Evolutionary conservation across 1,139 yeast genomes (phyloP), one percentile per base, ranked within the genome.

Genomic region (Pichia sp.): DNA sequence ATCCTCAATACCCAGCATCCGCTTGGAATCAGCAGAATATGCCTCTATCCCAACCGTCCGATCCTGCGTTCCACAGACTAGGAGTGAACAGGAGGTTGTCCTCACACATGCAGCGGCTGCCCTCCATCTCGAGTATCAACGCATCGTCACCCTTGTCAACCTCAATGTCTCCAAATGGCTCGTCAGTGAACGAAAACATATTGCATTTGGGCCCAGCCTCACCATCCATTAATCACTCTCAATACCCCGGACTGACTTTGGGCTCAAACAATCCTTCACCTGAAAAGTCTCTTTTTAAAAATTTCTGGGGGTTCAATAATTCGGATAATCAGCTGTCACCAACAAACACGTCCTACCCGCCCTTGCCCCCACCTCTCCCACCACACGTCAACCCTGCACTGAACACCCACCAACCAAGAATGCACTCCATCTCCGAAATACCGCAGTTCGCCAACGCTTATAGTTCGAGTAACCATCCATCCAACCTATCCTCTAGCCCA

Each of bases 31-130:
- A 23, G 40, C 46, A 48, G 36, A 55, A 55, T 10, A n/a, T 44
- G 11, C 23, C 54, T 16, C 41, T 56, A 10, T 43, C 52, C 8
- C 53, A 51, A 15, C 56, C 53, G 7, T 55, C 58, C 3, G 64
- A 57, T 5, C 49, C 55, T 16, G 55, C 63, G 30, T 47, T 59
- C 29, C 51, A 58, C 38, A 56, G 62, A 36, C 16, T 58, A n/a
- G 57, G 55, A 11, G 45, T 63, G 1, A 53, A 48, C 30, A 53
- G 56, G 41, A 43, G 64, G 29, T 43, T 58, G 4, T 61, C 64
- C 8, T 50, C 58, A 11, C 63, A 60, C 41, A 49, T 52, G 10
- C 62, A 59, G 42, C 62, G 61, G 45, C 48, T 62, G n/a, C 55
- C 61, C 32, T 53, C 63, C 15, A 23, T 52, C 8, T 36, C 52